Conservation (phyloP, 805 yeast genomes). For the Yamadazyma phyllophila region DNA sequence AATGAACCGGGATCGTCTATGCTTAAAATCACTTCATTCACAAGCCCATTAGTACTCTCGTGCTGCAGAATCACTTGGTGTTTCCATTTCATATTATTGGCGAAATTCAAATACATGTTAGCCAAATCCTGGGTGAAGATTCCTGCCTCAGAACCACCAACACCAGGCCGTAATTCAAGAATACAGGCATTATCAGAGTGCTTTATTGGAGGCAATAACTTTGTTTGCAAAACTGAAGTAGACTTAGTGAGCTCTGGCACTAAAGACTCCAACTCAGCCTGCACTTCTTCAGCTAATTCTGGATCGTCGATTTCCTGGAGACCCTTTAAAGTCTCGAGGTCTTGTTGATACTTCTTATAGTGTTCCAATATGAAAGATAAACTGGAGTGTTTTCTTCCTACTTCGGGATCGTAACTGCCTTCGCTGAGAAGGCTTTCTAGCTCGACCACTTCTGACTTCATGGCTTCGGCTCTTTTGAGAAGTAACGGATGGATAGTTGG, state of each 20-base stretch:
- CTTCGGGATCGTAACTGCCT: conserved; percentile 35
- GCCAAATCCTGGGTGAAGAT: conserved; percentile 79
- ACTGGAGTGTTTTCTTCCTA: conserved; percentile 31
- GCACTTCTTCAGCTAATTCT: conserved; percentile 54
- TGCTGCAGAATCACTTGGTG: conserved; percentile 56
- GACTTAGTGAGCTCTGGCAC: conserved; percentile 45
- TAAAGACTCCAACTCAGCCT: conserved; percentile 49
- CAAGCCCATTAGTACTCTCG: conserved; percentile 58
- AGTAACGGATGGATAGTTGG: conserved; percentile 41
- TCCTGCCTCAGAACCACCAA: conserved; percentile 93
- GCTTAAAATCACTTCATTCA: conserved; percentile 70
- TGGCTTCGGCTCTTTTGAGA: conserved; percentile 32
- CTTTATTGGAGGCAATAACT: conserved; percentile 72
- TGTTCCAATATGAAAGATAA: conserved; percentile 31
- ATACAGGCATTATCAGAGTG: conserved; percentile 76
- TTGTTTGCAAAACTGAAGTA: conserved; percentile 48
- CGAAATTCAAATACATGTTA: conserved; percentile 76
- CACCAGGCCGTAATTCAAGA: conserved; percentile 88
- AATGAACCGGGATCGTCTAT: conserved; percentile 78
- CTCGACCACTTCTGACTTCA: conserved; percentile 26
- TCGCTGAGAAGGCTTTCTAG: conserved; percentile 27
- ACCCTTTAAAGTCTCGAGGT: conserved; percentile 23
- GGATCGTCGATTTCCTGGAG: conserved; percentile 38
- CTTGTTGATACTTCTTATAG: conserved; percentile 25
- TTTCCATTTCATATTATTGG: conserved; percentile 66